These are phyloP conservation scores for Paspalum notatum DNA, from an alignment of 176 grass and related monocot genomes.

Conservation along the genomic window DNA sequence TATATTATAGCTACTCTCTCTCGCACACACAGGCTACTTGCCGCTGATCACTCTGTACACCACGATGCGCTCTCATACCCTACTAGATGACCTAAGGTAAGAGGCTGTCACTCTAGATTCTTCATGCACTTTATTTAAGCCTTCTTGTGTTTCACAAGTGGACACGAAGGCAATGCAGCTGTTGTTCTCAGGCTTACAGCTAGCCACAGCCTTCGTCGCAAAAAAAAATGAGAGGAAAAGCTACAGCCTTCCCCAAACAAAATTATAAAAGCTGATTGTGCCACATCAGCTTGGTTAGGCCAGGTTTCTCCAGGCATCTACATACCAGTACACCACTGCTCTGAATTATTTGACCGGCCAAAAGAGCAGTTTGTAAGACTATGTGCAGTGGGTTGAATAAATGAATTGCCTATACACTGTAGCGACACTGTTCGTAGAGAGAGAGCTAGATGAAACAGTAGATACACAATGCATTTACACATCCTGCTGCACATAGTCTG, in stretches of 20 bases:
- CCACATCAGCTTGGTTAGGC: conserved; percentile 48
- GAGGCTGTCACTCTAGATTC: conserved; percentile 41
- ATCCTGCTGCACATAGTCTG: too few species aligned
- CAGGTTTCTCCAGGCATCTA: conserved; percentile 48
- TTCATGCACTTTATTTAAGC: conserved; percentile 45
- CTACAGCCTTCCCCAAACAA: conserved; percentile 8
- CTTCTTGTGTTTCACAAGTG: conserved; percentile 35
- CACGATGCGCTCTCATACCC: conserved; percentile 21
- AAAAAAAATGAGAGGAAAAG: not conserved
- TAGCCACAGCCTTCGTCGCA: conserved; percentile 11
- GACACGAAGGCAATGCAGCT: conserved; percentile 29
- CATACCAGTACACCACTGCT: conserved; percentile 11
- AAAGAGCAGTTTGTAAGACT: conserved; percentile 45
- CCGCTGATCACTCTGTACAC: conserved; percentile 3
- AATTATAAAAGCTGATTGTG: conserved; percentile 33
- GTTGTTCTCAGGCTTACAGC: conserved; percentile 19
- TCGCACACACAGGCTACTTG: conserved; percentile 42
- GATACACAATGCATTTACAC: too few species aligned
- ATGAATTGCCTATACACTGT: too few species aligned
- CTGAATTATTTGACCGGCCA: conserved; percentile 44
- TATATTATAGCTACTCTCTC: conserved; percentile 1
- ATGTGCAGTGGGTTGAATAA: too few species aligned
- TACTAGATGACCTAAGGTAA: conserved; percentile 39
- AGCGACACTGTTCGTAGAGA: too few species aligned
- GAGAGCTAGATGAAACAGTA: too few species aligned